Percentiles rank a stretch among this genome's conserved stretches.
Evolutionary conservation across 768 basidiomycete genomes (phyloP).

Genomic region (Rubroboletus pulcherrimus): DNA sequence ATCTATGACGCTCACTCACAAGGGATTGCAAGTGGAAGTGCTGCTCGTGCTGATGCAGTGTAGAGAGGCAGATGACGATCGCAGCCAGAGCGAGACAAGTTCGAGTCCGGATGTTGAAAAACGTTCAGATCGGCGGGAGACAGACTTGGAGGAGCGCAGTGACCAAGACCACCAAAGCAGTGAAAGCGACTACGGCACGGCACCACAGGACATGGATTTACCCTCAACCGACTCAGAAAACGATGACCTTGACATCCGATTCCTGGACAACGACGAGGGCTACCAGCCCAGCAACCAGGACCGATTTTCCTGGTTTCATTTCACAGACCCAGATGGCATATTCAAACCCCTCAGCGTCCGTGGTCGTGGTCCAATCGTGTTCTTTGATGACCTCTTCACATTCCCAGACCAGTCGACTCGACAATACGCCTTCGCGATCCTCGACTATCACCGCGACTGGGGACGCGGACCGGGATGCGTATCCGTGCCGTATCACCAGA

Average conservation of each 20-base stretch:
- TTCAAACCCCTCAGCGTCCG: constrained; percentile 1
- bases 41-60: constrained; percentile 1
- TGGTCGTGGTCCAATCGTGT: constrained; percentile 2
- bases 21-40: constrained; percentile 7
- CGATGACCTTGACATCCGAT: not conserved
- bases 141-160: not conserved
- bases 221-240: not conserved
- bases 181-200: not conserved
- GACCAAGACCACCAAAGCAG: not conserved
- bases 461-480: not conserved
- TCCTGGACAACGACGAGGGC: not conserved
- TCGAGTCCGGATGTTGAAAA: not conserved
- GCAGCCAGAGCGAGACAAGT: not conserved
- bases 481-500: constrained; percentile 1
- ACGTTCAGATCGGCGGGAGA: not conserved
- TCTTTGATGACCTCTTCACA: not conserved
- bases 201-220: not conserved
- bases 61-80: not conserved
- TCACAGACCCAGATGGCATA: not conserved
- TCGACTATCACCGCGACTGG: constrained; percentile 10
- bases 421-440: constrained; percentile 5
- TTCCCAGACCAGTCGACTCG: no score
- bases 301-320: constrained; percentile 3
- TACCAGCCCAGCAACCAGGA: not conserved
- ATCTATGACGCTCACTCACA: constrained; percentile 2